phyloP scores from a whole-genome alignment of 306 rosid species.

The apple (Malus domestica) region ASM211411v1 NC_041802.1:9024501-9025000 shows the following conservation, averaged over 20 bases:
- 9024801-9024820: neutral
- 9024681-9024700: neutral
- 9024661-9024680: neutral
- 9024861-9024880: neutral
- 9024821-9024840: neutral
- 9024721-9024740: too few species aligned
- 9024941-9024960: neutral
- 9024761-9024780: neutral
- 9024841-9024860: neutral
- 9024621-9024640: too few species aligned
- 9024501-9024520: too few species aligned
- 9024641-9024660: neutral
- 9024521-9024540: too few species aligned
- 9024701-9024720: too few species aligned
- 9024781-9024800: neutral
- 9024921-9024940: neutral
- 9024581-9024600: too few species aligned
- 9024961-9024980: neutral
- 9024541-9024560: too few species aligned
- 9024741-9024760: too few species aligned
- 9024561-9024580: too few species aligned
- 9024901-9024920: neutral
- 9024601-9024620: too few species aligned
- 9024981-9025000: neutral
- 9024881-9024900: neutral